phyloP scores from a whole-genome alignment of 305 asterid genomes.

The Rubia occidens region DNA sequence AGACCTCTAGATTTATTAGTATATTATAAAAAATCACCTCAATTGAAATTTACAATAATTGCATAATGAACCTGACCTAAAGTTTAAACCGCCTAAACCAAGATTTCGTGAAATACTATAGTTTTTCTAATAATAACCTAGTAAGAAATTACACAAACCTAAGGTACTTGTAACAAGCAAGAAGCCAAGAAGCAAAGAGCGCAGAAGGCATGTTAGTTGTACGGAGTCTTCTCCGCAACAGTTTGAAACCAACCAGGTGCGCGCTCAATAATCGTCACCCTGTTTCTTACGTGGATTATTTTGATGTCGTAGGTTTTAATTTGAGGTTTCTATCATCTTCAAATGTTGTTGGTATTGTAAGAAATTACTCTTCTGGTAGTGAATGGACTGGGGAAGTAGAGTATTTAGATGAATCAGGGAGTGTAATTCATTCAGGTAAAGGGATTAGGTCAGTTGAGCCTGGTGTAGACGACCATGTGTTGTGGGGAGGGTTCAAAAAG shows the following conservation, averaged over 20 bases:
- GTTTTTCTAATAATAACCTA: too few species aligned
- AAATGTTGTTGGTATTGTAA: conserved; percentile 13
- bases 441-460: conserved; percentile 92
- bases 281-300: neutral
- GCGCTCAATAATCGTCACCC: conserved; percentile 11
- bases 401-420: conserved; percentile 79
- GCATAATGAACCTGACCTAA: too few species aligned
- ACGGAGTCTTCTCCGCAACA: conserved; percentile 35
- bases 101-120: too few species aligned
- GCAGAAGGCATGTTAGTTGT: conserved; percentile 19
- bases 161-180: neutral
- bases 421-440: conserved; percentile 77
- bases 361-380: conserved; percentile 39
- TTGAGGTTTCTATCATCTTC: conserved; percentile 21
- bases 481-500: conserved; percentile 77
- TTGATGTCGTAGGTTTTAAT: conserved; percentile 13
- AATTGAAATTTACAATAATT: too few species aligned
- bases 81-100: too few species aligned
- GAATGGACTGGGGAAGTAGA: conserved; percentile 61
- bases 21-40: too few species aligned
- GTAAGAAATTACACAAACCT: neutral
- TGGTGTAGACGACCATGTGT: conserved; percentile 73
- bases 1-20: too few species aligned
- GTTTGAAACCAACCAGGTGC: conserved; percentile 25
- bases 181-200: neutral